Evolutionary conservation across 176 grass and related monocot species (phyloP).

Genomic region (Eremochloa ophiuroides): DNA sequence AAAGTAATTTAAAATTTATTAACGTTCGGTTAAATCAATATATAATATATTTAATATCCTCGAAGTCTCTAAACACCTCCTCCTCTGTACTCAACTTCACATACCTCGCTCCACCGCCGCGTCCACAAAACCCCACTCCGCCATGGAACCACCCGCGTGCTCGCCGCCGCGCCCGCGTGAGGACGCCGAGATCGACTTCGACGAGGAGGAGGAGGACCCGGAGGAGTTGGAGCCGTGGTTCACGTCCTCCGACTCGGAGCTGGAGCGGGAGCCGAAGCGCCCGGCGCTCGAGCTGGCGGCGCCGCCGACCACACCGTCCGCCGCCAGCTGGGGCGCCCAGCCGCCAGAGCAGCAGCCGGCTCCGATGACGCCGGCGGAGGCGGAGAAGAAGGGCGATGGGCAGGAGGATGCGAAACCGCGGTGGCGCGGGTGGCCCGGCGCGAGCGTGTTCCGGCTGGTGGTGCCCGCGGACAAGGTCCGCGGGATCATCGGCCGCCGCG

Average conservation of each 20-base stretch:
- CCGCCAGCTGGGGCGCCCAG: background rate
- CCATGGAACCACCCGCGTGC: background rate
- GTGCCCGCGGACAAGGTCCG: conserved; percentile 61
- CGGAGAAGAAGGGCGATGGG: background rate
- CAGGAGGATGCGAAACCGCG: background rate
- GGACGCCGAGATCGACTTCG: background rate
- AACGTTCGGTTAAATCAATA: no score
- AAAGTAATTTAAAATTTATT: no score
- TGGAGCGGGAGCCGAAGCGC: background rate
- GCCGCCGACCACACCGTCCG: background rate
- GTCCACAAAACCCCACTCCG: background rate
- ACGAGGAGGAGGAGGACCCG: conserved; percentile 28
- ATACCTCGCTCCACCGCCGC: background rate
- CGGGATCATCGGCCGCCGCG: conserved; percentile 66
- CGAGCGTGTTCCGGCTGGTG: conserved; percentile 63
- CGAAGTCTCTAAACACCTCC: no score
- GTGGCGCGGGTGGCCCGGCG: conserved; percentile 74
- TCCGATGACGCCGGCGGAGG: background rate
- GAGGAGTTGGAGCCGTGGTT: conserved; percentile 17
- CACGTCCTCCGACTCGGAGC: background rate
- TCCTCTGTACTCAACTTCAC: no score
- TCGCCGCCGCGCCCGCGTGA: conserved; percentile 11
- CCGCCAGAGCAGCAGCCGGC: background rate
- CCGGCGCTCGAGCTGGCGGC: no score
- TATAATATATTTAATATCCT: no score